Evolutionary conservation across 345 rosid genomes (phyloP), one percentile per base, ranked within the genome.

Genomic region (Aurinia saxatilis): DNA sequence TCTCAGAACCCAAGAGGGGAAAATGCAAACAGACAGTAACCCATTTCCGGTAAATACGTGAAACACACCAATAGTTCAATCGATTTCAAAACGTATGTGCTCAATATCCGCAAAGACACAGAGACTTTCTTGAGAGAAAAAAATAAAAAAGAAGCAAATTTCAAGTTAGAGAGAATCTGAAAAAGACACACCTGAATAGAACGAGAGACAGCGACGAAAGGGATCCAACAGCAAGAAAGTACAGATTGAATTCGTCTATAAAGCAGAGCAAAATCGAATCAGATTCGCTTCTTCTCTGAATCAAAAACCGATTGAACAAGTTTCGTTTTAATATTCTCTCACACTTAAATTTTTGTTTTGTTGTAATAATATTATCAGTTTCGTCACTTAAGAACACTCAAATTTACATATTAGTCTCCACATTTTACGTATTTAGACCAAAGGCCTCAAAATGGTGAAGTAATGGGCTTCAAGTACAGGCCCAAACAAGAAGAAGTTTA

Each of bases 201-300:
- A 7, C 5, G 30, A 29, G 13, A 7, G 50, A 7, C 6, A 8
- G 16, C 8, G 27, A 27, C 25, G 16, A n/a, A 21, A 30, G 33
- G 10, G 67, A 38, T 61, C 52, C 4, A n/a, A 21, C 31, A 33
- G 21, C 5, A 27, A 57, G 36, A 42, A 37, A 2, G 13, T 16
- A 17, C 18, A 8, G n/a, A n/a, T n/a, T n/a, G n/a, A 29, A 42
- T 35, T 40, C 4, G 25, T 25, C 11, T 11, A 8, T 21, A 19
- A 31, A 33, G 42, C 41, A 34, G 13, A 39, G 16, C 17, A 11
- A 11, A 34, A 57, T 27, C 50, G 71, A 48, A 66, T 57, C 57
- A 41, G 52, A 64, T 64, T 52, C 68, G 51, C 51, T 21, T 51
- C 59, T 39, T 30, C 33, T 29, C 40, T 41, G 12, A 51, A 31